These are phyloP conservation scores for Kregervanrija fluxuum DNA, from an alignment of 805 yeast genomes.

Conservation along the genomic window DNA sequence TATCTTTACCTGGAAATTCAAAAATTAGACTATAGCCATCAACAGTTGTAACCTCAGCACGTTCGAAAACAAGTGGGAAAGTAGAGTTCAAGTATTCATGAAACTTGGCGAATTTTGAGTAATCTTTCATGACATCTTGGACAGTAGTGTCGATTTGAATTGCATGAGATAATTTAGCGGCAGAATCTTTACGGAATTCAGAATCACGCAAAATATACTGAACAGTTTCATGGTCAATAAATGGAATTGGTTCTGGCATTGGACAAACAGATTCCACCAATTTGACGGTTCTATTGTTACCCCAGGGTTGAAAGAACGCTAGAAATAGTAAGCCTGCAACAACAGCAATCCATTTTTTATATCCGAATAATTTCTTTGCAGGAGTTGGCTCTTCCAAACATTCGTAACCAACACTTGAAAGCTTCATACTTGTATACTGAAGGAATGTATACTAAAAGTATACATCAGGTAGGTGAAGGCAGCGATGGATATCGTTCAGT, in stretches of 20 bases:
- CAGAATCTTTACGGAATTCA: conserved; percentile 29
- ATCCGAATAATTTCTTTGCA: no score
- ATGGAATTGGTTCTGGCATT: conserved; percentile 16
- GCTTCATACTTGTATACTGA: no score
- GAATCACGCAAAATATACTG: conserved; percentile 28
- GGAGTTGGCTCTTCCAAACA: no score
- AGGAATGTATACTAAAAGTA: no score
- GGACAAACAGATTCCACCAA: conserved; percentile 16
- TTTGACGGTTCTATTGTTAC: no score
- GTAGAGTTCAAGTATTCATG: conserved; percentile 12
- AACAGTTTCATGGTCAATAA: conserved; percentile 10
- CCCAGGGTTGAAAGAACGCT: conserved; percentile 27
- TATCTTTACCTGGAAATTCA: conserved; percentile 55
- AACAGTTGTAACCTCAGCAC: conserved; percentile 42
- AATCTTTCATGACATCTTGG: conserved; percentile 16
- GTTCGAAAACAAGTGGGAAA: conserved; percentile 29
- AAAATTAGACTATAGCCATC: conserved; percentile 59
- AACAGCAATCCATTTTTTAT: no score
- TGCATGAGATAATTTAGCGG: conserved; percentile 38
- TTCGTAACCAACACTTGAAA: no score
- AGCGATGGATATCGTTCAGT: no score
- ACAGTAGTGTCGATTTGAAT: conserved; percentile 47
- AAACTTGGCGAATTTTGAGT: conserved; percentile 17
- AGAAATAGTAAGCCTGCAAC: no score
- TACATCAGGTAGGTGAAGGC: no score